Base-by-base conservation (phyloP, 148 eudicot genomes). In the Persicaria tinctoria region DNA sequence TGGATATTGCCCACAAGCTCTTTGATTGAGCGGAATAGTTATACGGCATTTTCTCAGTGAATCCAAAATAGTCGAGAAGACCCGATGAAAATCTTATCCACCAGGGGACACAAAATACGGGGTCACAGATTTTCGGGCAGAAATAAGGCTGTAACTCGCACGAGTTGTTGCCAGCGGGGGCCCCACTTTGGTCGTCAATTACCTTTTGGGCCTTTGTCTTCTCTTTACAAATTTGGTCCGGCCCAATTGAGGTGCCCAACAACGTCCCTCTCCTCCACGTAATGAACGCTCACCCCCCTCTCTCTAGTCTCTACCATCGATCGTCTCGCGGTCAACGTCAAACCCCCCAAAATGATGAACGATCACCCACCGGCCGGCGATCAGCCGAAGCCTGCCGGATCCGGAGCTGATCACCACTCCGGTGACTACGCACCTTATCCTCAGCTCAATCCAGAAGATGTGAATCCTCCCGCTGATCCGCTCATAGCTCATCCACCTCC, bases 361-460 rank as follows among this genome's bases (percentile, higher is more conserved):
- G 7, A 71, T 5, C 45, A 27, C 41, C n/a, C 48, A 66, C 70
- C 70, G 70, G 17, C 70, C 70, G 70, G 20, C 70, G 70, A 66
- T 41, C 70, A 66, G 70, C 14, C 70, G 3, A 66, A 66, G 46
- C 47, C 70, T 8, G 14, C 13, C 44, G 44, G 44, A 60, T 60
- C 68, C 23, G 3, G 18, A 0, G 48, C 76, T 73, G 78, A 75
- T 45, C 11, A 53, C 18, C 87, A 84, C 83, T 84, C 93, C 2
- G 12, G 72, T 4, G 92, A 87, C 12, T 86, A 93, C 72, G 92
- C 94, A 11, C 92, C 97, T 7, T 93, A 93, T 80, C 98, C 98
- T 16, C 88, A 83, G n/a, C 85, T 93, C 16, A 86, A 89, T 73
- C 87, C 90, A 0, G 80, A 85, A 78, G 92, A 93, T 85, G 92